Evolutionary conservation across 164 flowering plant species (phyloP).

Genomic region (Nymphaea colorata): DNA sequence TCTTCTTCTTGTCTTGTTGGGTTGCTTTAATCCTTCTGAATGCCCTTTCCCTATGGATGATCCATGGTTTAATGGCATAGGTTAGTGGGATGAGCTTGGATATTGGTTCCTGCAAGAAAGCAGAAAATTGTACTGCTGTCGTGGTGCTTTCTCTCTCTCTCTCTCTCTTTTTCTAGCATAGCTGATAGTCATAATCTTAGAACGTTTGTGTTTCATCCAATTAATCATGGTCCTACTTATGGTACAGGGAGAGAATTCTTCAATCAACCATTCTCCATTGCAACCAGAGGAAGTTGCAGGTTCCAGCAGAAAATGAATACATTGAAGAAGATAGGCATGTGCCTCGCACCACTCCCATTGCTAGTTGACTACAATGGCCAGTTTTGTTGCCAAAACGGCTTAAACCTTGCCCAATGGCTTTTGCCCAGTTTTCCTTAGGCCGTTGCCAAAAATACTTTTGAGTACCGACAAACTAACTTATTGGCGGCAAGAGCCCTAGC

Average conservation of each 20-base stretch:
- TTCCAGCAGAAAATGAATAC: constrained; percentile 10
- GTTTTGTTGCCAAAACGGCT: no score
- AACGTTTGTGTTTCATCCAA: background rate
- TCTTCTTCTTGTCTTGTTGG: no score
- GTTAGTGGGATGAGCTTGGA: background rate
- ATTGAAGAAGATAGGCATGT: constrained; percentile 23
- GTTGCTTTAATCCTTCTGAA: no score
- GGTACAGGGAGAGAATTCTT: background rate
- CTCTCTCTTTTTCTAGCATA: background rate
- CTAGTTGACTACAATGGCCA: constrained; percentile 23
- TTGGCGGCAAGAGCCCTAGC: no score
- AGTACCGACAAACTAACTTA: no score
- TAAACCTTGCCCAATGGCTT: no score
- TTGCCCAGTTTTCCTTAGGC: no score
- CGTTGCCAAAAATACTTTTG: no score
- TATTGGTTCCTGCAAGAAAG: background rate
- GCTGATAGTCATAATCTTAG: background rate
- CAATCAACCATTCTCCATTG: background rate
- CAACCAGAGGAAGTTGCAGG: constrained; percentile 11
- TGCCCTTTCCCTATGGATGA: no score
- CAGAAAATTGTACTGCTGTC: background rate
- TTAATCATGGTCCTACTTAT: background rate
- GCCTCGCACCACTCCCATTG: constrained; percentile 38
- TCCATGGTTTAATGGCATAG: background rate
- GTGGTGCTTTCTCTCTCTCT: background rate